Conservation (phyloP, 2,329 filamentous ascomycete species). For the Talaromyces sp. region DNA sequence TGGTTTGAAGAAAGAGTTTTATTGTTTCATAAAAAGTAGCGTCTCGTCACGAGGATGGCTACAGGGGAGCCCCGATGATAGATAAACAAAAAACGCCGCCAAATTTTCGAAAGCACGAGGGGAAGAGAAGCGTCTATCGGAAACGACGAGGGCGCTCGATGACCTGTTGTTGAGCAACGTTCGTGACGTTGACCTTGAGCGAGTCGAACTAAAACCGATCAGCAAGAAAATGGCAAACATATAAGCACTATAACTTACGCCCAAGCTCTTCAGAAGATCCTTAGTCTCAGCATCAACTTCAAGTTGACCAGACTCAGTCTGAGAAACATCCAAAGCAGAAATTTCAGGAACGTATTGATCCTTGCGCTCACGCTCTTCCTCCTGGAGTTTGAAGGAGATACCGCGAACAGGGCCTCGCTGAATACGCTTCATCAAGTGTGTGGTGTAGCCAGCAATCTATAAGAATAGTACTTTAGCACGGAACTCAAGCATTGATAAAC, state of each 20-base stretch:
- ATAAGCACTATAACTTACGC: conserved; percentile 62
- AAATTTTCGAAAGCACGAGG: not conserved
- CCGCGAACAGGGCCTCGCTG: conserved; percentile 98
- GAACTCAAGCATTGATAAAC: not conserved
- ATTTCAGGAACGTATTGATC: conserved; percentile 99
- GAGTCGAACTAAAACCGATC: conserved; percentile 71
- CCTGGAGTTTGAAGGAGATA: conserved; percentile 99
- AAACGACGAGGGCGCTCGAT: conserved; percentile 78
- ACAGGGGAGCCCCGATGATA: not conserved
- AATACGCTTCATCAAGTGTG: conserved; percentile 99
- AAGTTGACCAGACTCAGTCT: conserved; percentile 87
- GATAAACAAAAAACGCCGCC: not conserved
- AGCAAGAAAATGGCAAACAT: conserved; percentile 5
- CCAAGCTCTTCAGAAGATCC: conserved; percentile 97
- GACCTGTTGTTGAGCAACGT: conserved; percentile 82
- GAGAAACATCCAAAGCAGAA: conserved; percentile 95
- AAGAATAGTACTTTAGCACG: conserved; percentile 3
- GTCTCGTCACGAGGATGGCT: conserved; percentile 19
- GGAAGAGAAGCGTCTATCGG: conserved; percentile 33
- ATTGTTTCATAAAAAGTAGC: conserved; percentile 19
- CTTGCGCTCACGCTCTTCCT: conserved; percentile 99
- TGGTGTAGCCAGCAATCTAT: conserved; percentile 96
- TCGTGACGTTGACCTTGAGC: conserved; percentile 93
- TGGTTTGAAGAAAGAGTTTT: conserved; percentile 39
- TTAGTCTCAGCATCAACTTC: conserved; percentile 97